A percentile compares a stretch with the other conserved stretches of the same genome.
Conservation (phyloP, 2,329 filamentous ascomycete genomes). For the Cyphellophora attinorum region DNA sequence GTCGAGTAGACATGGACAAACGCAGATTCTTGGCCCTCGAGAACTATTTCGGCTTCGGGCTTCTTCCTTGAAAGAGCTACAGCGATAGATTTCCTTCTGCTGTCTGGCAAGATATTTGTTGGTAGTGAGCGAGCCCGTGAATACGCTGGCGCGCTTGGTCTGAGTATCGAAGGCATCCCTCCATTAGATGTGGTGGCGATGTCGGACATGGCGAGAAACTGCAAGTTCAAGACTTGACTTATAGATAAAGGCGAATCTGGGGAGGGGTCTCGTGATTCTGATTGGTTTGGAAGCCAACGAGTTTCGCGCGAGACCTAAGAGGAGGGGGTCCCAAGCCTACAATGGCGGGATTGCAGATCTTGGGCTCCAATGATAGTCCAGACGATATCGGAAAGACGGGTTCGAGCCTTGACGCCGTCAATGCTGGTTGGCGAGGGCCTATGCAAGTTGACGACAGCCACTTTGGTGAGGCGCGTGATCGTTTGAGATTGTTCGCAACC, state of each 20-base stretch:
- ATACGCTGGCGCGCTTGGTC: slow-evolving; percentile 10
- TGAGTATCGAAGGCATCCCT: slow-evolving; percentile 15
- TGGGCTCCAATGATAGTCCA: too few relatives aligned
- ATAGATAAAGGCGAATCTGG: slow-evolving; percentile 1
- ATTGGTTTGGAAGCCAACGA: too few relatives aligned
- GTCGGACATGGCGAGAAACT: not conserved
- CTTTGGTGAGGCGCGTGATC: too few relatives aligned
- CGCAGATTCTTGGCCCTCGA: slow-evolving; percentile 14
- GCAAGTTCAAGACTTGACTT: too few relatives aligned
- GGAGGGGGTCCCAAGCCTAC: too few relatives aligned
- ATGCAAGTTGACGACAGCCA: too few relatives aligned
- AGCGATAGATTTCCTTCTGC: slow-evolving; percentile 14
- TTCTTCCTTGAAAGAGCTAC: slow-evolving; percentile 15
- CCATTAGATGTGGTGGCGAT: slow-evolving; percentile 5
- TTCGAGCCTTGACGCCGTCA: too few relatives aligned
- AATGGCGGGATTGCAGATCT: too few relatives aligned
- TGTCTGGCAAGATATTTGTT: not conserved
- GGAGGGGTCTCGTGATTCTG: not conserved
- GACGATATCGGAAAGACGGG: too few relatives aligned
- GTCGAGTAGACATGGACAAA: slow-evolving; percentile 22
- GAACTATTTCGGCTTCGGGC: slow-evolving; percentile 18
- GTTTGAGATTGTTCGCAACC: too few relatives aligned
- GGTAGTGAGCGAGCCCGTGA: slow-evolving; percentile 12
- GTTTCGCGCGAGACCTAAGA: too few relatives aligned
- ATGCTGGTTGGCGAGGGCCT: too few relatives aligned